These are phyloP conservation scores for Sporodiniella umbellata DNA, from an alignment of 371 early-diverging fungal species.

Conservation along the genomic window DNA sequence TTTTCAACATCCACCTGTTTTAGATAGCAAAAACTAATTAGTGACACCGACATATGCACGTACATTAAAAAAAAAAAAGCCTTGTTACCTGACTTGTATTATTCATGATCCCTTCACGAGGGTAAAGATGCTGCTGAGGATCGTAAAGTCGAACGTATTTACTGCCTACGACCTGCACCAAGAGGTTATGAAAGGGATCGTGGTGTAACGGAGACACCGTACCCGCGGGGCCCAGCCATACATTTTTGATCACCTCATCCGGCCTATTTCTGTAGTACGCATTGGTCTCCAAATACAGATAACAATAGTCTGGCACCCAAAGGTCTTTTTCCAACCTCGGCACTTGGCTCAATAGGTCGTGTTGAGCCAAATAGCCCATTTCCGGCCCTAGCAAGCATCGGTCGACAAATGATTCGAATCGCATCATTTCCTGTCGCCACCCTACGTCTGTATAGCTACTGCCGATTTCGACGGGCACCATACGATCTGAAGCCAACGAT, in stretches of 20 bases:
- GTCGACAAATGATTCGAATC: slow-evolving; percentile 70
- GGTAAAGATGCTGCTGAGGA: slow-evolving; percentile 67
- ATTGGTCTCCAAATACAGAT: slow-evolving; percentile 36
- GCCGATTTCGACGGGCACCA: slow-evolving; percentile 89
- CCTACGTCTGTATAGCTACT: slow-evolving; percentile 67
- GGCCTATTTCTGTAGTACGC: slow-evolving; percentile 30
- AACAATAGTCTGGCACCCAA: slow-evolving; percentile 77
- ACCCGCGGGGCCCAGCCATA: slow-evolving; percentile 88
- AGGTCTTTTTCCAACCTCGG: slow-evolving; percentile 72
- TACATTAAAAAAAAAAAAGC: no score
- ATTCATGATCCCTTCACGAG: slow-evolving; percentile 52
- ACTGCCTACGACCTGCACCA: slow-evolving; percentile 84
- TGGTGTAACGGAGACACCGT: slow-evolving; percentile 89
- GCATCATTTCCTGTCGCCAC: slow-evolving; percentile 82
- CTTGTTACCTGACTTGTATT: slow-evolving; percentile 84
- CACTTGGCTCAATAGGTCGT: slow-evolving; percentile 83
- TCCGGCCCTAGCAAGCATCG: slow-evolving; percentile 28
- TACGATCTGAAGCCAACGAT: slow-evolving; percentile 65
- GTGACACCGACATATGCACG: no score
- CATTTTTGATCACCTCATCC: slow-evolving; percentile 62
- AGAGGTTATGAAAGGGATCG: slow-evolving; percentile 82
- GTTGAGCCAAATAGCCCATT: slow-evolving; percentile 87
- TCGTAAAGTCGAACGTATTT: slow-evolving; percentile 78
- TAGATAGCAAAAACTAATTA: no score
- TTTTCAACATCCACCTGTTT: slow-evolving; percentile 62